Conservation (phyloP, 208 protist species). For the Strigomonas culicis region DNA sequence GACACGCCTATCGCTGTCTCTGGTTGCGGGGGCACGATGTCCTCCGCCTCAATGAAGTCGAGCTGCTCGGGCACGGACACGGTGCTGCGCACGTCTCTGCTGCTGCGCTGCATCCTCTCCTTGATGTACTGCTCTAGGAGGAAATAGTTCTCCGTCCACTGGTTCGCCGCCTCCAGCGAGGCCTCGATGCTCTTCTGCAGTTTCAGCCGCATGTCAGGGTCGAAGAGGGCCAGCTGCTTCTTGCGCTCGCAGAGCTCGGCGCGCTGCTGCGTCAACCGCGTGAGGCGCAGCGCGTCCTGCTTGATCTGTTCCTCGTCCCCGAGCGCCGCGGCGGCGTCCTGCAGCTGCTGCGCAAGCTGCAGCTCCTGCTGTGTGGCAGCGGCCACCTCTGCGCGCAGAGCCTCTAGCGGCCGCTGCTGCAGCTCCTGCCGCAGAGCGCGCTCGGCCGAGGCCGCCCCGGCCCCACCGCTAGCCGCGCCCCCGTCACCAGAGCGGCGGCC, state of each 20-base stretch:
- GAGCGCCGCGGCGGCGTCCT: not conserved
- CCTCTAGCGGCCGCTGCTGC: not conserved
- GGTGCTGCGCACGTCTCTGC: conserved; percentile 33
- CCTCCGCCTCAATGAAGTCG: conserved; percentile 41
- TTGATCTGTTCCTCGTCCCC: not conserved
- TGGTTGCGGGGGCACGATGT: not conserved
- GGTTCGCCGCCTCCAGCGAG: conserved; percentile 59
- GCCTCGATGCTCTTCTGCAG: conserved; percentile 23
- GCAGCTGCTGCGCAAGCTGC: conserved; percentile 4
- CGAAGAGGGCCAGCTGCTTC: conserved; percentile 14
- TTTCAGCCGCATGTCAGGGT: conserved; percentile 23
- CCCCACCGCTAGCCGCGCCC: not conserved
- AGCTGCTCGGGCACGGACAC: conserved; percentile 45
- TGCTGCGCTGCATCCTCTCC: conserved; percentile 21
- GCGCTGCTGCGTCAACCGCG: not conserved
- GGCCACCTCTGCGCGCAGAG: not conserved
- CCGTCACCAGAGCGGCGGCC: not conserved
- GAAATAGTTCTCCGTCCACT: conserved; percentile 83
- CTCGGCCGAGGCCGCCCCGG: not conserved
- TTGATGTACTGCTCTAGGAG: conserved; percentile 55
- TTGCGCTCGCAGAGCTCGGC: not conserved
- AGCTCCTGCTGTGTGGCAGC: not conserved
- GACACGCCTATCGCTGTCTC: not conserved
- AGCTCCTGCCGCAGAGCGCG: not conserved
- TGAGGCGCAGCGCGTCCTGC: not conserved